These are phyloP conservation scores for Botrytis tulipae DNA, from an alignment of 2,329 filamentous ascomycete species.

Conservation along the genomic window DNA sequence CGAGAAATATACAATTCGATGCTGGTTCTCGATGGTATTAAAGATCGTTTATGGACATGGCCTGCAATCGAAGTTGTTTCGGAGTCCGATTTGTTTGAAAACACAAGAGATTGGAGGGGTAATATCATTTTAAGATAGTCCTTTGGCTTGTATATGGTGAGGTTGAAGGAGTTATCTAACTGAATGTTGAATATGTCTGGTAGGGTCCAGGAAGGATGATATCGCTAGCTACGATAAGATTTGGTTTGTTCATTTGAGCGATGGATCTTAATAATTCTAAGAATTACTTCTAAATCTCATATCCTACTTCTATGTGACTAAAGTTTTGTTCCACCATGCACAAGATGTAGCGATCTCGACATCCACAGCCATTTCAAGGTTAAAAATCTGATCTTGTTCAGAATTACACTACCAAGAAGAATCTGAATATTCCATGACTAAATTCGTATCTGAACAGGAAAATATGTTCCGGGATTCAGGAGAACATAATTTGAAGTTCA, in stretches of 20 bases:
- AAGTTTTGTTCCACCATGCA: too few relatives aligned
- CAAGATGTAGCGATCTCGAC: too few relatives aligned
- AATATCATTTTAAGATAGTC: neutral
- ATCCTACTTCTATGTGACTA: neutral
- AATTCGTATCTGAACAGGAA: too few relatives aligned
- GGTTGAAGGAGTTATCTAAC: neutral
- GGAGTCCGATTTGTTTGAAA: neutral
- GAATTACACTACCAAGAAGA: too few relatives aligned
- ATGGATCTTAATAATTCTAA: neutral
- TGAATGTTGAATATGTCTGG: neutral
- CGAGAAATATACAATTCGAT: too few relatives aligned
- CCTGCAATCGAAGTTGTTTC: neutral
- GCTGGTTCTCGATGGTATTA: too few relatives aligned
- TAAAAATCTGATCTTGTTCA: too few relatives aligned
- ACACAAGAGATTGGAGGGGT: neutral
- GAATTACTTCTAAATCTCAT: neutral
- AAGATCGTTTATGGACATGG: neutral
- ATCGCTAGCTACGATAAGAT: neutral
- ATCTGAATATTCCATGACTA: too few relatives aligned
- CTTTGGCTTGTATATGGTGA: neutral
- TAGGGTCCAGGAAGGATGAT: neutral
- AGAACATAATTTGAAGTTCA: too few relatives aligned
- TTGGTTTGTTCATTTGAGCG: neutral
- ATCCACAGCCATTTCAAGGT: too few relatives aligned
- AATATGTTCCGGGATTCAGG: fast-evolving